Evolutionary conservation across 2,329 filamentous ascomycete species (phyloP), one percentile per base, ranked within the genome.

Genomic region (Sporothrix euskadiensis): DNA sequence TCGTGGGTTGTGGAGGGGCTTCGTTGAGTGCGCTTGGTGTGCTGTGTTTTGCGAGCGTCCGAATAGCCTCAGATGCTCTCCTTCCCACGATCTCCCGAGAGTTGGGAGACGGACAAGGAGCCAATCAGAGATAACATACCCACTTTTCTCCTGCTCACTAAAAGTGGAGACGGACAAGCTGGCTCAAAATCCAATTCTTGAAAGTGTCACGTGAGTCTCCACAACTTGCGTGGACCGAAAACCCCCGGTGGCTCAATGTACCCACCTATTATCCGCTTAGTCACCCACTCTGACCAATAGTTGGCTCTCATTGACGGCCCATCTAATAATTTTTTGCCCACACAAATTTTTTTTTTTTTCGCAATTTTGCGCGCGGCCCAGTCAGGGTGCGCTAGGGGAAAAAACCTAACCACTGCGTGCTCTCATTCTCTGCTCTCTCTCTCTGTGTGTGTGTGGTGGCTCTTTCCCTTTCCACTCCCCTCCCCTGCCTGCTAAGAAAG

Each of bases 271-370:
- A 47, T 1, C 8, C 3, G 22, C 22, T 71, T 68, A 73, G 73
- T 73, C 73, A 73, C 19, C 4, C 0, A 5, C 8, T 16, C 3
- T 14, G 16, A 12, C 73, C 71, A 72, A 69, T 19, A 63, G 0
- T 14, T 1, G 0, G 1, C 26, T 1, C 4, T 3, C 26, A 65
- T 69, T 54, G 69, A 63, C 35, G 73, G 71, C 69, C 66, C 68
- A 39, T 66, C 32, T 12, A 73, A 72, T 73, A 73, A 71, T 76
- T 77, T 76, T 75, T 74, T 73, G 69, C 75, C 74, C 76, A 75
- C 76, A 77, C 76, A 77, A 71, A 69, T 73, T 75, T 74, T 76
- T 71, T 73, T 75, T 74, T 76, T 75, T 63, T 54, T 68, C 56
- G 73, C 61, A 73, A 74, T 74, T 76, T 75, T 57, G 65, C 57